A percentile compares a stretch with the other conserved stretches of the same genome.
Conservation (phyloP, 768 basidiomycete genomes). For the Boletales sp. region DNA sequence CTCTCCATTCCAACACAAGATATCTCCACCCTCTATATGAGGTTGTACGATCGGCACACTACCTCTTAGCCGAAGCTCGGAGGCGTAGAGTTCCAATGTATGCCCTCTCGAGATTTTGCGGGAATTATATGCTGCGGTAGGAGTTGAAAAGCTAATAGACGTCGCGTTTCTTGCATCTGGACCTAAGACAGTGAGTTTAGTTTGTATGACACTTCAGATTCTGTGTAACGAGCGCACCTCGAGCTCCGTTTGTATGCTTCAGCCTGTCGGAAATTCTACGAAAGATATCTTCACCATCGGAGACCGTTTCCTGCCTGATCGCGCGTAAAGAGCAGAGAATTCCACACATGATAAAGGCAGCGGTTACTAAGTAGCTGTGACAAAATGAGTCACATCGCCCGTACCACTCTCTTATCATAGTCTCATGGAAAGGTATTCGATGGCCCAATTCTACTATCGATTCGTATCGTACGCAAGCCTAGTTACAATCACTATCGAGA, state of each 20-base stretch:
- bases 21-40: conserved; percentile 50
- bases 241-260: conserved; percentile 47
- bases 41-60: conserved; percentile 58
- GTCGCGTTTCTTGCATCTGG: conserved; percentile 56
- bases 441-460: background rate
- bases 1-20: conserved; percentile 88
- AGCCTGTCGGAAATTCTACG: conserved; percentile 32
- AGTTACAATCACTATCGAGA: conserved; percentile 12
- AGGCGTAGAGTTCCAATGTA: conserved; percentile 54
- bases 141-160: conserved; percentile 14
- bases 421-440: too few relatives aligned
- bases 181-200: conserved; percentile 37
- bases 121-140: conserved; percentile 5
- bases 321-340: conserved; percentile 51
- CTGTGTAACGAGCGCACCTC: conserved; percentile 40
- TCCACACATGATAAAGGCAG: conserved; percentile 56
- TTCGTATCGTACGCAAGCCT: conserved; percentile 12
- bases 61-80: conserved; percentile 75
- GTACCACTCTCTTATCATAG: too few relatives aligned
- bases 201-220: background rate
- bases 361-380: too few relatives aligned
- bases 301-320: conserved; percentile 2
- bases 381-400: too few relatives aligned
- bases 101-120: conserved; percentile 19
- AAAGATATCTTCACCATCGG: conserved; percentile 14